A percentile compares a stretch with the other conserved stretches of the same genome.
Evolutionary conservation across 1,139 yeast genomes (phyloP).

Genomic region (Magnusiomyces tetraspermus): DNA sequence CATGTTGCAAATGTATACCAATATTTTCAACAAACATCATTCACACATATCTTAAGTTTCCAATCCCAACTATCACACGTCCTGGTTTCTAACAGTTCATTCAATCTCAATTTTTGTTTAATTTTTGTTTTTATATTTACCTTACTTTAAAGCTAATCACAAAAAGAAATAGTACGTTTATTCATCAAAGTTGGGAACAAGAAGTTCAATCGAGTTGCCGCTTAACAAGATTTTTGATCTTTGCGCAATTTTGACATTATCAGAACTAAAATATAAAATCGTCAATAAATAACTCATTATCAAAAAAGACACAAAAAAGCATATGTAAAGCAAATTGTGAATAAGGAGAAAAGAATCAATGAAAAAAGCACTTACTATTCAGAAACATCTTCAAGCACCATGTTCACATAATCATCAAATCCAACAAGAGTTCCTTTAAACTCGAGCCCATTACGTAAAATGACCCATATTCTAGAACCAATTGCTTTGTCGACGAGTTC

Average conservation of each 20-base stretch:
- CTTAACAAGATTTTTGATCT: constrained; percentile 68
- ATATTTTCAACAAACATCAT: no score
- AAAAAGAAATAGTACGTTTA: no score
- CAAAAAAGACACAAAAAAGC: neutral
- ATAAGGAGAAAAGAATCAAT: no score
- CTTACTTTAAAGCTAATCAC: no score
- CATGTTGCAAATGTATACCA: no score
- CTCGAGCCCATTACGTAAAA: constrained; percentile 54
- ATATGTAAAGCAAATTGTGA: neutral
- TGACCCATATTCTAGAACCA: constrained; percentile 69
- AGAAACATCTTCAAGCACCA: constrained; percentile 74
- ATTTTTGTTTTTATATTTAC: no score
- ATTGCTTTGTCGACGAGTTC: constrained; percentile 84
- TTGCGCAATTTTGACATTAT: constrained; percentile 36
- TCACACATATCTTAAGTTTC: no score
- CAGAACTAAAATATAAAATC: constrained; percentile 27
- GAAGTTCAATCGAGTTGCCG: constrained; percentile 83
- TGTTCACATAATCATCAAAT: constrained; percentile 90
- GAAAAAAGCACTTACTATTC: constrained; percentile 38
- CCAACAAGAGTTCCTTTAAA: constrained; percentile 83
- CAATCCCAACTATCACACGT: no score
- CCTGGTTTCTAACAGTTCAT: no score
- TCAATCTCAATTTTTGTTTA: no score
- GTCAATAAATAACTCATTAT: neutral
- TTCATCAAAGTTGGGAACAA: constrained; percentile 21